These are phyloP conservation scores for Chalciporus pseudorubinellus DNA, from an alignment of 768 basidiomycete species.

Conservation along the genomic window DNA sequence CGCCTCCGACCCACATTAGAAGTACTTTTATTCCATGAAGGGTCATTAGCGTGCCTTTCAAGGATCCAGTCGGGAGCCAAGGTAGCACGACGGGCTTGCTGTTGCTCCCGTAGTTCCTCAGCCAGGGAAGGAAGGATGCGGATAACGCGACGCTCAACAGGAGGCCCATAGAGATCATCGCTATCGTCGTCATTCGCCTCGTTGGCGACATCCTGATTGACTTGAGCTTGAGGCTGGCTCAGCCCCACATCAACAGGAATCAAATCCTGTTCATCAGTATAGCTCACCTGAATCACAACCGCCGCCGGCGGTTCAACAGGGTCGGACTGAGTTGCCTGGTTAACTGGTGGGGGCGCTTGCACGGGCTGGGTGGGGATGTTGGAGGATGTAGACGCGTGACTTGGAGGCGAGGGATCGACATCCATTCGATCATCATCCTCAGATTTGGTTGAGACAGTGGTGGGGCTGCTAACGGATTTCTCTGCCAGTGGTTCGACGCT, in stretches of 20 bases:
- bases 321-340: neutral
- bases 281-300: neutral
- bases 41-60: slow-evolving; percentile 18
- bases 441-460: neutral
- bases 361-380: neutral
- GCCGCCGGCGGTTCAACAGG: neutral
- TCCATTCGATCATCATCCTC: slow-evolving; percentile 17
- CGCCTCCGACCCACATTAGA: slow-evolving; percentile 7
- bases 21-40: slow-evolving; percentile 12
- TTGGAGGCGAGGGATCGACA: neutral
- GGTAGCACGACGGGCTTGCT: slow-evolving; percentile 5
- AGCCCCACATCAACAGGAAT: neutral
- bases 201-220: neutral
- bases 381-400: neutral
- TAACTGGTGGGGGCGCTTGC: neutral
- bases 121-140: slow-evolving; percentile 27
- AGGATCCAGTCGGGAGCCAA: slow-evolving; percentile 28
- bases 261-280: neutral
- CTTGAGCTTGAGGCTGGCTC: slow-evolving; percentile 3
- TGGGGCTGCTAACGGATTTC: neutral
- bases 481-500: neutral
- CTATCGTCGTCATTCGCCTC: slow-evolving; percentile 18
- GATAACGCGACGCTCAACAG: slow-evolving; percentile 23
- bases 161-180: slow-evolving; percentile 29
- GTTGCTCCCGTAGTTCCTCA: slow-evolving; percentile 25